These are phyloP conservation scores for Cyanodermella asteris DNA, from an alignment of 2,329 filamentous ascomycete species.

Conservation along the genomic window DNA sequence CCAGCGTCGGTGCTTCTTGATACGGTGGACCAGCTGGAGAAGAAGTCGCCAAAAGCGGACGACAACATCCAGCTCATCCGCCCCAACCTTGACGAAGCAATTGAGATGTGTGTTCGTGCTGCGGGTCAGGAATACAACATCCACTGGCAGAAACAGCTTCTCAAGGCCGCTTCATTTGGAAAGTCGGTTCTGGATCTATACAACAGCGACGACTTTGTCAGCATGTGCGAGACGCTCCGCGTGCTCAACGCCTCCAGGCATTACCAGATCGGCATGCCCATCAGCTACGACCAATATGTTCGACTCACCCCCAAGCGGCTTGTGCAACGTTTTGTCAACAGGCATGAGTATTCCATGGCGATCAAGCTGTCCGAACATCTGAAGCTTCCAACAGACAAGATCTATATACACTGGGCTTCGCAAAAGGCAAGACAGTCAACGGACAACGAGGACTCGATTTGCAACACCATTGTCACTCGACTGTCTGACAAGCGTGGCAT, in stretches of 20 bases:
- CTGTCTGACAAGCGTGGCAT: conserved; percentile 76
- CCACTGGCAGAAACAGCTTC: conserved; percentile 81
- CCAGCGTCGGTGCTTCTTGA: conserved; percentile 84
- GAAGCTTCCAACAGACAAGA: conserved; percentile 63
- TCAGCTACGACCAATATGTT: conserved; percentile 87
- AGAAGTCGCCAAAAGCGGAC: conserved; percentile 88
- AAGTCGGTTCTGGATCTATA: conserved; percentile 95
- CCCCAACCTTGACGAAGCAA: conserved; percentile 68
- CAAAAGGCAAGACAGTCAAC: conserved; percentile 73
- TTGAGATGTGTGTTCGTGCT: conserved; percentile 81
- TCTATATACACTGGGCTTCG: conserved; percentile 93
- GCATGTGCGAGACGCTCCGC: conserved; percentile 85
- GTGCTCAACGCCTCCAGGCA: conserved; percentile 83
- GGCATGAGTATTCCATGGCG: conserved; percentile 77
- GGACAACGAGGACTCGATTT: conserved; percentile 75
- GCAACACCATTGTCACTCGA: conserved; percentile 65
- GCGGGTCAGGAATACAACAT: conserved; percentile 78
- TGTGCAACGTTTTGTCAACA: conserved; percentile 66
- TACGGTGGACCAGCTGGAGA: conserved; percentile 73
- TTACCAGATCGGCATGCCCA: conserved; percentile 71
- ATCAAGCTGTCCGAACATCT: conserved; percentile 75
- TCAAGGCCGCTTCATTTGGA: conserved; percentile 93
- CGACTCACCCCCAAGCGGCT: conserved; percentile 74
- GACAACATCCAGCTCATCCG: conserved; percentile 93
- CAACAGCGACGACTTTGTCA: conserved; percentile 95